Percentiles rank a stretch among this genome's conserved stretches.
Conservation (phyloP, 1,284 basidiomycete species). For the Pyrrhoderma lamaoense region DNA sequence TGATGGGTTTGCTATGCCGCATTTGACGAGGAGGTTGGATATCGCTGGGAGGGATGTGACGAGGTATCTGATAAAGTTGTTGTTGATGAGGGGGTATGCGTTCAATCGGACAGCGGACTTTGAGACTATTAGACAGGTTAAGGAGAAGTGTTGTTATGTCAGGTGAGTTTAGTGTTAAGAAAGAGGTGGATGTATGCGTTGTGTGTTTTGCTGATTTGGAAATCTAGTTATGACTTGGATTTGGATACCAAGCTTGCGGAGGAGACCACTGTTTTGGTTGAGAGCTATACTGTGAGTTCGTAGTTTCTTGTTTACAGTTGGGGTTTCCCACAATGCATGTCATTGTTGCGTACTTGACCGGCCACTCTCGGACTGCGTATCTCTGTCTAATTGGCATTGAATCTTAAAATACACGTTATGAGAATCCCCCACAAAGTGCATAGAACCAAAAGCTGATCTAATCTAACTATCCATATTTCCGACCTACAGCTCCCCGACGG, state of each 20-base stretch:
- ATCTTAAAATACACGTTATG: too few relatives aligned
- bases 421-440: too few relatives aligned
- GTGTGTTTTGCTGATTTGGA: background rate
- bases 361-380: too few relatives aligned
- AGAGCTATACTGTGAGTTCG: slow-evolving; percentile 83
- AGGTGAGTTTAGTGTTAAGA: slow-evolving; percentile 41
- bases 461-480: background rate
- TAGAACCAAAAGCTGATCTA: too few relatives aligned
- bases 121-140: slow-evolving; percentile 97
- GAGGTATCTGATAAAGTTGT: slow-evolving; percentile 95
- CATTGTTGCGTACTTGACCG: too few relatives aligned
- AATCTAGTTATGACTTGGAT: slow-evolving; percentile 90
- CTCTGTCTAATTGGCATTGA: too few relatives aligned
- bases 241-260: slow-evolving; percentile 91
- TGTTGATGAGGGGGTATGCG: slow-evolving; percentile 97
- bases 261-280: slow-evolving; percentile 94
- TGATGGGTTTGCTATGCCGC: slow-evolving; percentile 93
- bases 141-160: slow-evolving; percentile 97
- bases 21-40: slow-evolving; percentile 89
- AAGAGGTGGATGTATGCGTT: background rate
- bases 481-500: slow-evolving; percentile 82
- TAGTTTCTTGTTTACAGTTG: background rate
- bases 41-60: slow-evolving; percentile 98
- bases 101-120: slow-evolving; percentile 99
- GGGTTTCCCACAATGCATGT: too few relatives aligned